Percentiles rank a stretch among this genome's conserved stretches.
These are phyloP conservation scores for Aureobasidium sp. DNA, from an alignment of 2,329 filamentous ascomycete genomes.

Conservation along the genomic window DNA sequence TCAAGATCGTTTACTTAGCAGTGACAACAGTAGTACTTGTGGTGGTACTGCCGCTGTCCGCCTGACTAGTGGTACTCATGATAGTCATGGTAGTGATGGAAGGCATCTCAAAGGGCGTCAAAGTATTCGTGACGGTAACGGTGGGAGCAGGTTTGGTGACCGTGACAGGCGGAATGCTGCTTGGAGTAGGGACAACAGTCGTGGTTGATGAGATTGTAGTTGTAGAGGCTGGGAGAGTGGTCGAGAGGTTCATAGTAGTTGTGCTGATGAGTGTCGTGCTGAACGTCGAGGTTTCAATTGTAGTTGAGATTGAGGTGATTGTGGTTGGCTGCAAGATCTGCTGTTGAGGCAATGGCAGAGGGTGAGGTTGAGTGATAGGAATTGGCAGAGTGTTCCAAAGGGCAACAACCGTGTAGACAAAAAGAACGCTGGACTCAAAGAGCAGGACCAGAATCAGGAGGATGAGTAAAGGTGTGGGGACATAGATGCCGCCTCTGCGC, in stretches of 20 bases:
- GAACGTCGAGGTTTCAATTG: neutral
- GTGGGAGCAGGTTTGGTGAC: conserved; percentile 14
- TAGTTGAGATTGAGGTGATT: neutral
- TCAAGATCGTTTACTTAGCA: neutral
- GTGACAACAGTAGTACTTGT: conserved; percentile 7
- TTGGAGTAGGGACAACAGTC: neutral
- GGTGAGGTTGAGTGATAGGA: conserved; percentile 17
- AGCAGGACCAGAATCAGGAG: conserved; percentile 23
- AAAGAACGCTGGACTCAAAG: conserved; percentile 27
- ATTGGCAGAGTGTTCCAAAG: conserved; percentile 28
- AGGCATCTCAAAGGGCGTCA: neutral
- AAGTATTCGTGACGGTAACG: conserved; percentile 8
- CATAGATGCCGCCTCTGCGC: conserved; percentile 23
- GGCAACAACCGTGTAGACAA: conserved; percentile 30
- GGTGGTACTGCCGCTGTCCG: neutral
- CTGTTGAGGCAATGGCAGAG: neutral
- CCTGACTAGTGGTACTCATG: conserved; percentile 10
- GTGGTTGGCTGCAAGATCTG: neutral
- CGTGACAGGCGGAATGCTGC: neutral
- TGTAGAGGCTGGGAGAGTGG: neutral
- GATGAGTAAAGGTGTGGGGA: conserved; percentile 26
- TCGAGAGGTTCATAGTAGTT: neutral
- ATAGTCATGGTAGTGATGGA: conserved; percentile 12
- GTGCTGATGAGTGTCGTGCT: neutral
- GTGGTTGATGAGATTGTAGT: neutral